Evolutionary conservation across 306 rosid species (phyloP), one percentile per base, ranked within the genome.

Genomic region (Glycyrrhiza uralensis): DNA sequence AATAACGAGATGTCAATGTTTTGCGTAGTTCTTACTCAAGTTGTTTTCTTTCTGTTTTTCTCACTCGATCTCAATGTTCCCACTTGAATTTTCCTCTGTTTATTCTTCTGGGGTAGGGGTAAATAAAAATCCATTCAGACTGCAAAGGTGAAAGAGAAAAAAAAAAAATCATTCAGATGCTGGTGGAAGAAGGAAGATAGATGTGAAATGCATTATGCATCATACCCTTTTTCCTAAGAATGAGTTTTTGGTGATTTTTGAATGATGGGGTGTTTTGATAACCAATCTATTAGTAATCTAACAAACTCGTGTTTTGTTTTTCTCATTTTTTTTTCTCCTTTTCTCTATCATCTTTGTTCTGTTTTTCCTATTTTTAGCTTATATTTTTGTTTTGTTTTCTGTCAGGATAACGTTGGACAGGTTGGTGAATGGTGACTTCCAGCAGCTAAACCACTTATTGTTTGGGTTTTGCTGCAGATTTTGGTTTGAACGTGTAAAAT

Each of bases 391-490:
- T 75, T 52, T 82, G 77, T 33, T 80, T 8, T 73, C 64, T 75
- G 75, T 75, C 69, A 85, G 82, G 79, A 57, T 72, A 41, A n/a
- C 69, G 57, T 59, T 38, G 69, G 69, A 76, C 56, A 75, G 86
- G 69, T 75, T 58, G 76, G 80, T 69, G 77, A 83, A 72, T 58
- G 76, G 80, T 69, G 77, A 83, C 17, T 71, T 26, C 24, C 22
- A 62, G 54, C 64, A 82, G 44, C 65, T 39, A 76, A 70, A 77
- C 75, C 22, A 30, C 80, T 73, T 65, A 47, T 49, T 79, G 68
- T 72, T 71, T 36, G 20, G 5, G 42, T 45, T 58, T 54, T 47
- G 32, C 57, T 46, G 7, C 76, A 59, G 55, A 69, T 80, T 78
- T 70, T 75, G 28, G 44, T 47, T 50, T 72, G 75, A 80, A 63